Evolutionary conservation across 139 green algal species (phyloP).

Genomic region (Tetradesmus obliquus): DNA sequence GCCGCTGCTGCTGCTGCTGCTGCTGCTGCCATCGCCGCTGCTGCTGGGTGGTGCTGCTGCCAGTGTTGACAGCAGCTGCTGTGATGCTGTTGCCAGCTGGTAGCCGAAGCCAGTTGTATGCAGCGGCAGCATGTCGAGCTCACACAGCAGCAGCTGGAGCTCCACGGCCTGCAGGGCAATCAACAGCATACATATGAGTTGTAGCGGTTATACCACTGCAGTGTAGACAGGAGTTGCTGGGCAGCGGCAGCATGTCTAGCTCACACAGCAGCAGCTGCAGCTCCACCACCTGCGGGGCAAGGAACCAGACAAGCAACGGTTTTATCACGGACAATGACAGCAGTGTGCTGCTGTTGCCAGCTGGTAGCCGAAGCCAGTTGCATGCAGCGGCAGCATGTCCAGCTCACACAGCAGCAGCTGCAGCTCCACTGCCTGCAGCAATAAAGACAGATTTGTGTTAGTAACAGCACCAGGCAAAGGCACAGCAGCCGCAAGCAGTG

Average conservation of each 20-base stretch:
- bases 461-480: no score
- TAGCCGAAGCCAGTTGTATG: neutral
- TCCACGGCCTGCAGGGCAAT: neutral
- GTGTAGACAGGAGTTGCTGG: neutral
- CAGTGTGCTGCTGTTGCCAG: neutral
- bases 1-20: neutral
- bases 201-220: no score
- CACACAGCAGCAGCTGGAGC: constrained; percentile 27
- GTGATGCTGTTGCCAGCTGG: neutral
- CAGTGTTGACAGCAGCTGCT: constrained; percentile 10
- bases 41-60: constrained; percentile 7
- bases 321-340: neutral
- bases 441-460: no score
- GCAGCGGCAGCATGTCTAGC: constrained; percentile 25
- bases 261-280: constrained; percentile 33
- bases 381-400: neutral
- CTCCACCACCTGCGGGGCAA: neutral
- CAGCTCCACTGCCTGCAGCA: neutral
- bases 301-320: no score
- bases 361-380: neutral
- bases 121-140: neutral
- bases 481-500: no score
- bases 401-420: constrained; percentile 3
- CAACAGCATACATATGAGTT: no score
- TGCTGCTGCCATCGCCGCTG: neutral